Base-by-base conservation (phyloP, 2,329 filamentous ascomycete species). In the Phialophora chinensis region DNA sequence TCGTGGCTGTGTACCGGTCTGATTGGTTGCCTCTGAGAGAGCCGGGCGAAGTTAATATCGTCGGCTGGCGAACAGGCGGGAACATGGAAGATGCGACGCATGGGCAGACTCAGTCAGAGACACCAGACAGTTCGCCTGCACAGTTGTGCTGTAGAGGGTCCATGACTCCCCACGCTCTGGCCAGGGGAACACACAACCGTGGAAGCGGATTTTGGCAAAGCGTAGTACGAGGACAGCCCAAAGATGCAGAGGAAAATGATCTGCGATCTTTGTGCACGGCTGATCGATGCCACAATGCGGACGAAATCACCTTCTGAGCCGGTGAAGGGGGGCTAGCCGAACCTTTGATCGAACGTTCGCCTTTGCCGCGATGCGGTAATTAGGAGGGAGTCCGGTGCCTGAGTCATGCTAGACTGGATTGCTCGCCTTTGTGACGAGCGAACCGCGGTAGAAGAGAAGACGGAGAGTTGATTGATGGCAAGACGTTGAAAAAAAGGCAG, bases 401-500 rank as follows among this genome's bases (percentile, higher is more conserved):
- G 49, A 52, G 49, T 52, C 49, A 27, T 27, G 23, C 3, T 50
- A 50, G 47, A 50, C 35, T 44, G 17, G 12, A 5, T 44, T 44
- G 49, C 27, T 20, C 8, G 25, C 20, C 49, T 52, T 23, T 23
- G 10, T 52, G 20, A 23, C 20, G 12, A 27, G 49, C 49, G 12
- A 23, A 23, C 1, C 5, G 20, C 6, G 12, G 8, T 52, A 7
- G 14, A 12, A 7, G 6, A 27, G 49, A 23, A 50, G 20, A 5
- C 4, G 38, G 38, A 44, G 17, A 44, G 17, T n/a, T 27, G 49
- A 5, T 52, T 23, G 23, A 25, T 27, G 49, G 25, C 6, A 25
- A 52, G 49, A 52, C 49, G 49, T 27, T 27, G 49, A 5, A 52
- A 49, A 47, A 29, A 52, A 52, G 49, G 49, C 49, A 52, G 49